phyloP scores from a whole-genome alignment of 2,329 filamentous ascomycete species.

The Colletotrichum agaves region DNA sequence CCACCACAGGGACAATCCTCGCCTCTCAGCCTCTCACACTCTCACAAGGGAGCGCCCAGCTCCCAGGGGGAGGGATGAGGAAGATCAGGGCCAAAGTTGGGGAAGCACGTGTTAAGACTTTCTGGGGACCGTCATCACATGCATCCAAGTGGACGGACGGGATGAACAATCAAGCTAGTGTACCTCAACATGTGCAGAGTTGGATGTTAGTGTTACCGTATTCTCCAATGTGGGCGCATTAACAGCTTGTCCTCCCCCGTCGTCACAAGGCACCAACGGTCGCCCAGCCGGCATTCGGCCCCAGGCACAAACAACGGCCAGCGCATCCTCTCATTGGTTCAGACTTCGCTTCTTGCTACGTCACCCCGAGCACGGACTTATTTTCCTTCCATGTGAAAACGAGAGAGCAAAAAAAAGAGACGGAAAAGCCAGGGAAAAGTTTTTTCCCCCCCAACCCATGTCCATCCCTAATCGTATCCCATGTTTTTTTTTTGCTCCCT shows the following conservation, averaged over 20 bases:
- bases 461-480: not conserved
- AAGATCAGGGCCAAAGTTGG: slow-evolving; percentile 27
- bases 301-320: slow-evolving; percentile 27
- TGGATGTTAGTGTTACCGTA: slow-evolving; percentile 1
- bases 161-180: slow-evolving; percentile 28
- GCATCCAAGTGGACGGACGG: slow-evolving; percentile 29
- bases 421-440: not conserved
- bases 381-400: slow-evolving; percentile 32
- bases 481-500: not conserved
- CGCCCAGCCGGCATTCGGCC: slow-evolving; percentile 36
- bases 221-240: not conserved
- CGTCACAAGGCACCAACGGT: slow-evolving; percentile 23
- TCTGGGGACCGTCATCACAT: slow-evolving; percentile 36
- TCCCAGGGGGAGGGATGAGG: slow-evolving; percentile 1
- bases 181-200: slow-evolving; percentile 4
- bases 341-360: not conserved
- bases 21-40: not conserved
- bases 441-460: no score
- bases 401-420: slow-evolving; percentile 14
- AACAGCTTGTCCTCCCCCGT: slow-evolving; percentile 8
- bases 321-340: slow-evolving; percentile 13
- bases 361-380: slow-evolving; percentile 30
- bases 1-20: slow-evolving; percentile 4
- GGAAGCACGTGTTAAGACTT: slow-evolving; percentile 39
- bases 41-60: not conserved